Conservation (phyloP, 805 yeast genomes). For the Candida bentonensis region DNA sequence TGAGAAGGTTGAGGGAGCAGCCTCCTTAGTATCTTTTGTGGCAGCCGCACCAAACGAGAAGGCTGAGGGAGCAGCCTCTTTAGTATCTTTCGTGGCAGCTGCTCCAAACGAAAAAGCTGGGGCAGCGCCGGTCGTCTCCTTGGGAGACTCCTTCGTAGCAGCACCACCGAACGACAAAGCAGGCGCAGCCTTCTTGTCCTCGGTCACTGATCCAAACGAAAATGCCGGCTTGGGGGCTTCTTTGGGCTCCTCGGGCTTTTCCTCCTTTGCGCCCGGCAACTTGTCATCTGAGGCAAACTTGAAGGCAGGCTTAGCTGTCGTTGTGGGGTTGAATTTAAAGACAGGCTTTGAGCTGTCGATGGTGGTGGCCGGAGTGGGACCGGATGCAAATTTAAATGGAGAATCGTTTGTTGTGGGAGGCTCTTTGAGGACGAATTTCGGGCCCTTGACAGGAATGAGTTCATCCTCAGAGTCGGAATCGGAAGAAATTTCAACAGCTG, state of each 20-base stretch:
- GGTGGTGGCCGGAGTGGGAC: conserved; percentile 13
- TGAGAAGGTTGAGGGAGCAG: conserved; percentile 10
- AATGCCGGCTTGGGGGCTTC: conserved; percentile 10
- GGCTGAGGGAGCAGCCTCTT: conserved; percentile 7
- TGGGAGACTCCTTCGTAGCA: not conserved
- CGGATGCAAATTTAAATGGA: conserved; percentile 30
- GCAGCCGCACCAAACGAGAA: conserved; percentile 10
- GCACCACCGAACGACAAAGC: not conserved
- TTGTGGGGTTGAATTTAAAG: conserved; percentile 25
- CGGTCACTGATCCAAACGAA: not conserved
- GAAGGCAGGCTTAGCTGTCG: not conserved
- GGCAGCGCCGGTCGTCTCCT: conserved; percentile 4
- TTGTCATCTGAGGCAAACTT: conserved; percentile 1
- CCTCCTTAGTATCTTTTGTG: conserved; percentile 5
- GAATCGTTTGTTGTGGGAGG: conserved; percentile 37
- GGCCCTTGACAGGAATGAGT: conserved; percentile 52
- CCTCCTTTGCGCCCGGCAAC: not conserved
- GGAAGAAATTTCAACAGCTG: conserved; percentile 15
- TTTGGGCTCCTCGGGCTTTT: conserved; percentile 14
- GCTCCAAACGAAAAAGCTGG: conserved; percentile 11
- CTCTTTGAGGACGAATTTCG: conserved; percentile 37
- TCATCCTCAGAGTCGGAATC: conserved; percentile 48
- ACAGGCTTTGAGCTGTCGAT: conserved; percentile 14
- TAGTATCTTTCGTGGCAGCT: conserved; percentile 7
- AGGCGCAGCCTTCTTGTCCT: not conserved